These are phyloP conservation scores for Penstemon barbatus DNA, from an alignment of 257 asterid genomes.

Conservation along the genomic window DNA sequence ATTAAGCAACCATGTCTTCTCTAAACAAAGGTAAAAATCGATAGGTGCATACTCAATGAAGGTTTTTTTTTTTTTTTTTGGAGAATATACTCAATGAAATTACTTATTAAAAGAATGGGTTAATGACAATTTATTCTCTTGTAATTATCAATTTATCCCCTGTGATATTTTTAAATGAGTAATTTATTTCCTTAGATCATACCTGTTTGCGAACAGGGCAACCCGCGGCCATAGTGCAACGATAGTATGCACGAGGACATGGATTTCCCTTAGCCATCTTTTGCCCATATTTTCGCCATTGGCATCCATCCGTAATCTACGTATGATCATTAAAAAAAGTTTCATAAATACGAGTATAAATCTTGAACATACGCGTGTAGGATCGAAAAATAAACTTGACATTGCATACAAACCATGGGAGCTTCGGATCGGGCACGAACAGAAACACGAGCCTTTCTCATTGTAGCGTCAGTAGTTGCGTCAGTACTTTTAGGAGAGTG, in stretches of 20 bases:
- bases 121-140: no score
- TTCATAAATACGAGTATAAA: no score
- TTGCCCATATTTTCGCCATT: conserved; percentile 97
- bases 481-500: conserved; percentile 49
- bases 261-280: conserved; percentile 98
- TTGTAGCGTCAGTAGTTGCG: conserved; percentile 87
- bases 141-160: no score
- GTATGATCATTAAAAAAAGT: no score
- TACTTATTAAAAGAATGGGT: no score
- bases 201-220: conserved; percentile 98
- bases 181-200: background rate
- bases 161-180: no score
- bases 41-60: no score
- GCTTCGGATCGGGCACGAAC: conserved; percentile 94
- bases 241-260: conserved; percentile 93
- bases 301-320: conserved; percentile 93
- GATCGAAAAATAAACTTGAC: background rate
- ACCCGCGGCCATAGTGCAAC: conserved; percentile 96
- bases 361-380: no score
- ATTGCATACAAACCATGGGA: conserved; percentile 55
- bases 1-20: no score
- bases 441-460: conserved; percentile 98
- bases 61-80: no score
- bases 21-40: no score
- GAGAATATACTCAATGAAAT: no score